Conservation (phyloP, 495 filamentous ascomycete genomes). For the Talaromyces thailandensis region DNA sequence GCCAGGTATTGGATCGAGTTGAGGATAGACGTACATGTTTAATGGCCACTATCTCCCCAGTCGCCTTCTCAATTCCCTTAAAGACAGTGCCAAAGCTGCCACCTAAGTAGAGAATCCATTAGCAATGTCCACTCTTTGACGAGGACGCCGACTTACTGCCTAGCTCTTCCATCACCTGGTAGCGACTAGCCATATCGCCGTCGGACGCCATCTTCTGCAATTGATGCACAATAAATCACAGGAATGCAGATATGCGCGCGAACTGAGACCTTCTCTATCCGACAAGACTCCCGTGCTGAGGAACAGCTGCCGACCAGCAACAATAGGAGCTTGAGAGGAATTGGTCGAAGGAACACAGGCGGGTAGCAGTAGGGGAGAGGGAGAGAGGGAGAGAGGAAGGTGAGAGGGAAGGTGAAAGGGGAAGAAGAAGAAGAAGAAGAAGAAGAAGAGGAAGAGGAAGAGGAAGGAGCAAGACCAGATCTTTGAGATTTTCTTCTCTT, state of each 20-base stretch:
- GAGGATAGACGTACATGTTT: constrained; percentile 58
- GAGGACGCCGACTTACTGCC: constrained; percentile 56
- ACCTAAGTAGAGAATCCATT: constrained; percentile 34
- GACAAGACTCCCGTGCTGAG: neutral
- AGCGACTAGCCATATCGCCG: constrained; percentile 66
- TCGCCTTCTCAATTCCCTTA: constrained; percentile 81
- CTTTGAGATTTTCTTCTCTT: neutral
- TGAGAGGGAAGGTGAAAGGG: neutral
- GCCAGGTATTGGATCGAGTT: neutral
- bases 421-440: neutral
- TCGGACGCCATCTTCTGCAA: constrained; percentile 38
- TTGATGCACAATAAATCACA: neutral
- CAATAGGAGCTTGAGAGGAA: neutral
- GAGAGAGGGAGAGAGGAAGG: neutral
- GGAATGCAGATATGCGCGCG: neutral
- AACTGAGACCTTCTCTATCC: neutral
- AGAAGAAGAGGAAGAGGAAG: neutral
- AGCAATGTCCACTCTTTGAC: constrained; percentile 11
- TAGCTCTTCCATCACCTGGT: constrained; percentile 86
- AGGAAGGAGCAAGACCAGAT: neutral
- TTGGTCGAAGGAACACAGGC: neutral
- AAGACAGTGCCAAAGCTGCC: constrained; percentile 96
- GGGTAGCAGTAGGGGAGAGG: neutral
- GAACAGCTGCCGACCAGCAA: neutral
- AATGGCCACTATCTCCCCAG: constrained; percentile 84